A percentile compares a stretch with the other conserved stretches of the same genome.
Evolutionary conservation across 2,329 filamentous ascomycete genomes (phyloP).

Genomic region (Sclerotinia nivalis): DNA sequence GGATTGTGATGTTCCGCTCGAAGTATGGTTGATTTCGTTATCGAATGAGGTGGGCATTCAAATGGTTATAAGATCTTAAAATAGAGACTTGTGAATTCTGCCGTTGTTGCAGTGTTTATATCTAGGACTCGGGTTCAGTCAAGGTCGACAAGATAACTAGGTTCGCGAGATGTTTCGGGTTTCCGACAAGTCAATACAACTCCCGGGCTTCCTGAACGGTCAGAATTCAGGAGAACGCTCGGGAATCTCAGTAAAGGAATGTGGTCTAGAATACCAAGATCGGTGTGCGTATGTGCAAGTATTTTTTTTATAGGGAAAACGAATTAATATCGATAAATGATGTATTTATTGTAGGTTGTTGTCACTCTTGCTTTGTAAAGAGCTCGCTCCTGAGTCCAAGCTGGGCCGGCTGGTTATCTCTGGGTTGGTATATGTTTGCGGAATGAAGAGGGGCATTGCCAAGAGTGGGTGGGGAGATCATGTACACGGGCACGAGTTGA

Average conservation of each 20-base stretch:
- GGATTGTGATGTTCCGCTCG: conserved; percentile 30
- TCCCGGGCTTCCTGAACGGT: conserved; percentile 34
- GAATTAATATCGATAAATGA: conserved; percentile 2
- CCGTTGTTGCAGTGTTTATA: conserved; percentile 10
- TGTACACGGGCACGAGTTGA: conserved; percentile 9
- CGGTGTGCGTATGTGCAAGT: background rate
- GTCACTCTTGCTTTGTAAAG: conserved; percentile 17
- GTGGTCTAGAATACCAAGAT: background rate
- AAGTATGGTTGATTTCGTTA: conserved; percentile 36
- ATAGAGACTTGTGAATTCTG: background rate
- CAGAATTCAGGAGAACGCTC: conserved; percentile 35
- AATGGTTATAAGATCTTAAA: conserved; percentile 29
- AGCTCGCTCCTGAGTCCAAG: conserved; percentile 22
- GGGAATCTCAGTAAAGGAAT: conserved; percentile 25
- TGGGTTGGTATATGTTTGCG: conserved; percentile 17
- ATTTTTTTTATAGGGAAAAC: background rate
- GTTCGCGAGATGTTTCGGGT: conserved; percentile 20
- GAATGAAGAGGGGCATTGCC: conserved; percentile 18
- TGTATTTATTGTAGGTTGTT: conserved; percentile 21
- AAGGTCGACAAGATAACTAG: conserved; percentile 19
- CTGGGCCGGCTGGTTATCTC: conserved; percentile 1
- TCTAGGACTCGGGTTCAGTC: conserved; percentile 24
- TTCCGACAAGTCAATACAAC: conserved; percentile 18
- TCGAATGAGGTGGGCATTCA: conserved; percentile 44
- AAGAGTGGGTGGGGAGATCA: conserved; percentile 19